phyloP scores from a whole-genome alignment of 345 rosid species.

The Sonneratia caseolaris region DNA sequence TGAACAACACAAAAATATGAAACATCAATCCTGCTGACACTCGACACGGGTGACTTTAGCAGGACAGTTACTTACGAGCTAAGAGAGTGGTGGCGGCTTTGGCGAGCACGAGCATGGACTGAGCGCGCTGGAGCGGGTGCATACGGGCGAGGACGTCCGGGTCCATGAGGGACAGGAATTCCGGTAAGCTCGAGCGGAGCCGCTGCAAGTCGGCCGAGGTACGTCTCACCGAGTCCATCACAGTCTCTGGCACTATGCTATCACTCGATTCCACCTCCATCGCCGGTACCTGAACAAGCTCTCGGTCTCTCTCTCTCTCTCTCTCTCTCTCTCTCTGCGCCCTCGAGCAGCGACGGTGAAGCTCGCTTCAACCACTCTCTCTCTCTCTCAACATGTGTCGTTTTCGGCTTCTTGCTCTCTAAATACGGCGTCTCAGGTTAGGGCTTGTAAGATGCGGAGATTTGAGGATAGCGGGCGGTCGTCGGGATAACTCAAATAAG shows the following conservation, averaged over 20 bases:
- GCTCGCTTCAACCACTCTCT: too few species aligned
- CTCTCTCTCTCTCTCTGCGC: too few species aligned
- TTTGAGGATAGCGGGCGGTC: too few species aligned
- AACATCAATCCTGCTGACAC: background rate
- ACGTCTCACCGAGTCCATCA: conserved; percentile 50
- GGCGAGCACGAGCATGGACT: conserved; percentile 46
- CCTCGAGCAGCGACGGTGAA: too few species aligned
- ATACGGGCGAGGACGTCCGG: conserved; percentile 53
- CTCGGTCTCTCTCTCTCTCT: too few species aligned
- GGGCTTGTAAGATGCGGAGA: too few species aligned
- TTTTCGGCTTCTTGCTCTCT: too few species aligned
- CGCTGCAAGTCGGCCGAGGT: conserved; percentile 35
- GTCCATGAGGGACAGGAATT: conserved; percentile 47
- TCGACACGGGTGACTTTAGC: background rate
- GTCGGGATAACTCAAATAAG: too few species aligned
- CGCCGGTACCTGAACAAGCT: background rate
- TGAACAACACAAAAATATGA: conserved; percentile 10
- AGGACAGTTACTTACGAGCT: conserved; percentile 29
- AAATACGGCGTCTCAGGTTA: too few species aligned
- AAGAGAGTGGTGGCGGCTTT: conserved; percentile 61
- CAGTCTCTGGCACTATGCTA: conserved; percentile 49
- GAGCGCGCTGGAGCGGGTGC: conserved; percentile 73
- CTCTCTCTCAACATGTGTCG: too few species aligned
- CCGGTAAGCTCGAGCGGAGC: conserved; percentile 38
- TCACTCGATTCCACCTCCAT: conserved; percentile 32